These are phyloP conservation scores for Neurospora sp. DNA, from an alignment of 495 filamentous ascomycete genomes.

Conservation along the genomic window DNA sequence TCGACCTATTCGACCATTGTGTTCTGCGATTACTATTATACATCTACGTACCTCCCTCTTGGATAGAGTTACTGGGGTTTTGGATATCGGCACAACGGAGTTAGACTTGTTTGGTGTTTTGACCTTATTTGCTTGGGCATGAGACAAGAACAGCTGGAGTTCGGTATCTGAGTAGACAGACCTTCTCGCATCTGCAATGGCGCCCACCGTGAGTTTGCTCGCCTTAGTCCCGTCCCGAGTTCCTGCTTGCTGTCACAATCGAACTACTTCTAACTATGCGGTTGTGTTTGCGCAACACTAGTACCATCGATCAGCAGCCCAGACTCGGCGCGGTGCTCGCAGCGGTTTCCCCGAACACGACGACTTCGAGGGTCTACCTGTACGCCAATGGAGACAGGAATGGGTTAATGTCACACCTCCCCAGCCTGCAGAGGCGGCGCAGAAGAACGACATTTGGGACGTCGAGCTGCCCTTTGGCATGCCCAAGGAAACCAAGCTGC, in stretches of 20 bases:
- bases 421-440: conserved; percentile 42
- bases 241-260: background rate
- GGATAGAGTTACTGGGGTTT: background rate
- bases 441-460: conserved; percentile 41
- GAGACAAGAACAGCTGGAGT: background rate
- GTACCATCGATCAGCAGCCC: conserved; percentile 47
- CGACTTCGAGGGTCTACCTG: conserved; percentile 84
- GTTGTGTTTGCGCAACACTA: conserved; percentile 1
- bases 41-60: background rate
- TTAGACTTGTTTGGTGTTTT: background rate
- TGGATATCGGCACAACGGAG: background rate
- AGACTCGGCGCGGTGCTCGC: conserved; percentile 62
- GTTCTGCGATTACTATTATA: background rate
- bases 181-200: conserved; percentile 10
- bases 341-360: conserved; percentile 77
- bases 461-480: conserved; percentile 59
- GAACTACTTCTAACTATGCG: background rate
- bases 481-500: conserved; percentile 77
- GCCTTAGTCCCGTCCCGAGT: background rate
- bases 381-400: conserved; percentile 80
- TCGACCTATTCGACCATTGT: background rate
- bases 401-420: conserved; percentile 61
- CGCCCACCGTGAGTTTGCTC: conserved; percentile 20
- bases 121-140: background rate
- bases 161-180: background rate